Conservation (phyloP, 345 rosid species). For the Erodium maritimum region DNA sequence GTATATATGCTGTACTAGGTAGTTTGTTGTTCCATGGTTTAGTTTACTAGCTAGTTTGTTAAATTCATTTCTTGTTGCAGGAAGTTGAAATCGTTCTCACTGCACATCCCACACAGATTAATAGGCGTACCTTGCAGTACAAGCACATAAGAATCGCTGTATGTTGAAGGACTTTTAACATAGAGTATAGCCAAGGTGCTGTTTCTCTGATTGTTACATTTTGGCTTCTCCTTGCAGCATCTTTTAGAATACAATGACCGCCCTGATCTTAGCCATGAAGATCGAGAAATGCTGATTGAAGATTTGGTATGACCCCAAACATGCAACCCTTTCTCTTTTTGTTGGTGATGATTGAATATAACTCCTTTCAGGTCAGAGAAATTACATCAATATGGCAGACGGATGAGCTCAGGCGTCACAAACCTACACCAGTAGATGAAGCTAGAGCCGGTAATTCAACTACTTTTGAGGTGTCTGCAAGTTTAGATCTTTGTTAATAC, state of each 20-base stretch:
- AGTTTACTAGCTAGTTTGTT: no score
- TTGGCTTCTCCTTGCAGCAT: slow-evolving; percentile 40
- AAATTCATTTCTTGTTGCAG: no score
- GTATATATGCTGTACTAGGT: no score
- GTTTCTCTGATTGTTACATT: no score
- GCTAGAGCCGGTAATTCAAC: slow-evolving; percentile 66
- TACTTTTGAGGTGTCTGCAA: neutral
- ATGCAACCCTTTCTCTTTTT: neutral
- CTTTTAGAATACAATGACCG: slow-evolving; percentile 80
- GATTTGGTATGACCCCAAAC: slow-evolving; percentile 55
- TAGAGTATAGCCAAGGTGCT: no score
- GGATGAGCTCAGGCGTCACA: slow-evolving; percentile 92
- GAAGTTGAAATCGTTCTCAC: slow-evolving; percentile 82
- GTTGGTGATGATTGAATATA: neutral
- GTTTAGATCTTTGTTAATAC: slow-evolving; percentile 3
- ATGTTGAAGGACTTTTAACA: slow-evolving; percentile 21
- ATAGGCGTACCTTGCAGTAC: slow-evolving; percentile 88
- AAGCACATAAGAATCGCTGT: slow-evolving; percentile 90
- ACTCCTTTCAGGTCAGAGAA: slow-evolving; percentile 59
- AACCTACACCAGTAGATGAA: slow-evolving; percentile 90
- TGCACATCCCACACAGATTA: slow-evolving; percentile 97
- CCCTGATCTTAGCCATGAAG: slow-evolving; percentile 85
- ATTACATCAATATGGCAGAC: slow-evolving; percentile 91
- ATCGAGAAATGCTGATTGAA: slow-evolving; percentile 78
- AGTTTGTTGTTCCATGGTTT: no score